phyloP scores from a whole-genome alignment of 768 basidiomycete genomes.

The Chalciporus chontae region DNA sequence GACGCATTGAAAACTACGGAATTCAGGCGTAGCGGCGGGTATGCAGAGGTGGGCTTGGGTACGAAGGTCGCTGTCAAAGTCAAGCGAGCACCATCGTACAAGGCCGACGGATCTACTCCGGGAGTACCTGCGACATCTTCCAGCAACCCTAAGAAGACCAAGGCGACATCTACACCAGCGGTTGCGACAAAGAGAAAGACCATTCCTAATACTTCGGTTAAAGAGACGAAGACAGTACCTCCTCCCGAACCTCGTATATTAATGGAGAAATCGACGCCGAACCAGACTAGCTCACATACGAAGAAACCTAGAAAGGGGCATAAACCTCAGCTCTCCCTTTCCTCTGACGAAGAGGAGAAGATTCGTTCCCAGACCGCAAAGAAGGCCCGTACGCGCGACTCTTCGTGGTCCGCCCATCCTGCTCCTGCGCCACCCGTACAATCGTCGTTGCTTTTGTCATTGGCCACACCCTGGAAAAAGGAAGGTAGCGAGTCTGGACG shows the following conservation, averaged over 20 bases:
- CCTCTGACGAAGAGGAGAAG: conserved; percentile 79
- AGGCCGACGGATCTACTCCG: conserved; percentile 13
- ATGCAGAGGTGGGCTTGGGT: conserved; percentile 13
- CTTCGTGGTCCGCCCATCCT: conserved; percentile 29
- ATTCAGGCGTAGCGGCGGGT: conserved; percentile 13
- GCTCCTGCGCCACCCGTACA: conserved; percentile 19
- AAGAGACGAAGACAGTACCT: conserved; percentile 14
- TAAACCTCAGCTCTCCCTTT: conserved; percentile 44
- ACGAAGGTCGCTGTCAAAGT: conserved; percentile 21
- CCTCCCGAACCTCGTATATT: conserved; percentile 13
- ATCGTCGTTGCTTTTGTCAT: conserved; percentile 23
- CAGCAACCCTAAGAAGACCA: conserved; percentile 17
- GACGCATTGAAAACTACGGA: conserved; percentile 9
- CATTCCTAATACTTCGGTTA: background rate
- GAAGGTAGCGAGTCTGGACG: conserved; percentile 15
- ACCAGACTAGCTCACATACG: conserved; percentile 4
- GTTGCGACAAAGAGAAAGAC: conserved; percentile 6
- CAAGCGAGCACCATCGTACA: conserved; percentile 57
- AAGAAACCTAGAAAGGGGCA: conserved; percentile 34
- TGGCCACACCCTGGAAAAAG: conserved; percentile 10
- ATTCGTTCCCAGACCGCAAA: conserved; percentile 55
- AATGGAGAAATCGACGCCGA: conserved; percentile 20
- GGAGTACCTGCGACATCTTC: conserved; percentile 9
- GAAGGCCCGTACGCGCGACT: conserved; percentile 47
- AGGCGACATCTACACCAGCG: background rate